Evolutionary conservation across 345 rosid species (phyloP).

Genomic region (Eucalyptus curtisii): DNA sequence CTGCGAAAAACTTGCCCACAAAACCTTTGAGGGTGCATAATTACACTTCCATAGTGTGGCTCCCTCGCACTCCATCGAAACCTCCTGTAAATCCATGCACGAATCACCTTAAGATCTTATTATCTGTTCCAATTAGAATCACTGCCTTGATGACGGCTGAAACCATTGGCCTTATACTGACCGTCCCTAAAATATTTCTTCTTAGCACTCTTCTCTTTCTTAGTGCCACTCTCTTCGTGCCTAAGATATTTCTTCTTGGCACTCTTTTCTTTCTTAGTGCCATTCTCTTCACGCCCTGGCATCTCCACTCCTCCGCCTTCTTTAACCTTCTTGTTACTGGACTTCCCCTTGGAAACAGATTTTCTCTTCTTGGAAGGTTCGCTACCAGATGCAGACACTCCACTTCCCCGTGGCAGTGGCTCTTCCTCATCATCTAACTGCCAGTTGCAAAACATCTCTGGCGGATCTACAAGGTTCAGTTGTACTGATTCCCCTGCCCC

Average conservation of each 20-base stretch:
- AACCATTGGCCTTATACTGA: neutral
- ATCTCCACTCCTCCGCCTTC: constrained; percentile 9
- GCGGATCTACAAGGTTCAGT: constrained; percentile 7
- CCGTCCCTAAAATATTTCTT: neutral
- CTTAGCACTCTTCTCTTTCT: constrained; percentile 6
- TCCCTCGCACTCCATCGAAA: neutral
- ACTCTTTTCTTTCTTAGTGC: constrained; percentile 11
- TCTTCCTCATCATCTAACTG: constrained; percentile 53
- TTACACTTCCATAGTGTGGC: neutral
- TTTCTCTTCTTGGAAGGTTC: constrained; percentile 43
- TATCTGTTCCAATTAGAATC: neutral
- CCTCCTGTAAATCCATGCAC: neutral
- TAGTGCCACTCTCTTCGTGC: constrained; percentile 7
- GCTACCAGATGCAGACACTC: constrained; percentile 9
- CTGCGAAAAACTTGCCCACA: neutral
- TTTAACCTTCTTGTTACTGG: constrained; percentile 20
- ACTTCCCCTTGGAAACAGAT: constrained; percentile 26
- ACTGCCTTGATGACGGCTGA: neutral
- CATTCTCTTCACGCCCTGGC: constrained; percentile 1
- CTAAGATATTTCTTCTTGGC: neutral
- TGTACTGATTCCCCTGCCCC: constrained; percentile 81
- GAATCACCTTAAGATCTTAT: neutral
- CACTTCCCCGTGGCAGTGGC: constrained; percentile 53
- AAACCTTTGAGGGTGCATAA: neutral
- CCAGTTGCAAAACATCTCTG: constrained; percentile 68